phyloP scores from a whole-genome alignment of 108 stramenopile species.

The Ochromonas danica region DNA sequence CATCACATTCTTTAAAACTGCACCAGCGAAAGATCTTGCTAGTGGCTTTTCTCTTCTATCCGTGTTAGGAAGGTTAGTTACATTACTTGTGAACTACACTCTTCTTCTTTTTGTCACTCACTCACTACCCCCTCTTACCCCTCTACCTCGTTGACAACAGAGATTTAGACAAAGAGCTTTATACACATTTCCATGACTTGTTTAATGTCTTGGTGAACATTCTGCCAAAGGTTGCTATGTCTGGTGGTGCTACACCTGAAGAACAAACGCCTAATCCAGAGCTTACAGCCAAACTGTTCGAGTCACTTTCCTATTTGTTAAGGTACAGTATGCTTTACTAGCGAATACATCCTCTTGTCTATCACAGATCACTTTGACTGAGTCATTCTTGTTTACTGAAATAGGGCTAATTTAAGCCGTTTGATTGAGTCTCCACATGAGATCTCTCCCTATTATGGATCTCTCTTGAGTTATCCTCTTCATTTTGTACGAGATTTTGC shows the following conservation, averaged over 20 bases:
- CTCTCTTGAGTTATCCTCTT: not conserved
- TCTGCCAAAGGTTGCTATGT: not conserved
- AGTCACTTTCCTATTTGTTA: slow-evolving; percentile 1
- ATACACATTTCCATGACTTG: not conserved
- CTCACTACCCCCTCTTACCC: too few species aligned
- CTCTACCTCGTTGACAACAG: not conserved
- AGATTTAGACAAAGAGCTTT: not conserved
- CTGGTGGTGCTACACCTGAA: not conserved
- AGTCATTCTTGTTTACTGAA: too few species aligned
- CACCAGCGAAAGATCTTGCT: not conserved
- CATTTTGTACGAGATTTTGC: slow-evolving; percentile 27
- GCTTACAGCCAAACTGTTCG: slow-evolving; percentile 28
- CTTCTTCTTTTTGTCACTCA: too few species aligned
- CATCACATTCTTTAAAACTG: not conserved
- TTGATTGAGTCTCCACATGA: not conserved
- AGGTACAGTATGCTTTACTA: slow-evolving; percentile 26
- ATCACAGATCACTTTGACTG: too few species aligned
- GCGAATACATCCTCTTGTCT: too few species aligned
- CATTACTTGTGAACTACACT: not conserved
- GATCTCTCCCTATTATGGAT: slow-evolving; percentile 26
- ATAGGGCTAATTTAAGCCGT: not conserved
- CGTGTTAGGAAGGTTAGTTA: slow-evolving; percentile 10
- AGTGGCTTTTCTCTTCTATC: not conserved
- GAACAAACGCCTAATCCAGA: not conserved
- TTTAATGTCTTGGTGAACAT: not conserved